Percentiles rank a stretch among this genome's conserved stretches.
Conservation (phyloP, 495 filamentous ascomycete genomes). For the Penicillium waksmanii region DNA sequence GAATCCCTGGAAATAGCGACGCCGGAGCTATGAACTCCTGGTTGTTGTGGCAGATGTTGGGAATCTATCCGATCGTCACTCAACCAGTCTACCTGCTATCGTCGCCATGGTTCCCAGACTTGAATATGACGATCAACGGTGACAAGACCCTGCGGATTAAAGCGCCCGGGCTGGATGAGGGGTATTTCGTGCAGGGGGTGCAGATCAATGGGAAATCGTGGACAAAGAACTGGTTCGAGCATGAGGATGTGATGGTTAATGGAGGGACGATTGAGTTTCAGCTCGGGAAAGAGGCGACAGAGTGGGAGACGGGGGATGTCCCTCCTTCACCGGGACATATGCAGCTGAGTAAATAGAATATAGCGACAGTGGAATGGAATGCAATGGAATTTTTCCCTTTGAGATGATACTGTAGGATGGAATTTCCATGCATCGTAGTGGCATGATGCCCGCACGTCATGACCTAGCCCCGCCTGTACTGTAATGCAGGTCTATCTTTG, state of each 20-base stretch:
- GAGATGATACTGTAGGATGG: no score
- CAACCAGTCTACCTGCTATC: constrained; percentile 67
- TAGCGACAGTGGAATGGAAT: background rate
- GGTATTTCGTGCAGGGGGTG: constrained; percentile 58
- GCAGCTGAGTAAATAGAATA: constrained; percentile 1
- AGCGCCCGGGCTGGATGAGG: constrained; percentile 51
- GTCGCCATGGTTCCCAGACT: constrained; percentile 63
- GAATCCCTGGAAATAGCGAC: constrained; percentile 70
- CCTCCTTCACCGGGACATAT: constrained; percentile 55
- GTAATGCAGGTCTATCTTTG: background rate
- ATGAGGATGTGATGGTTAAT: constrained; percentile 64
- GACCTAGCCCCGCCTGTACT: background rate
- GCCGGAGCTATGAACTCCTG: constrained; percentile 73
- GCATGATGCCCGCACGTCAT: background rate
- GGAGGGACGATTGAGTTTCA: constrained; percentile 67
- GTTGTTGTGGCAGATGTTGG: constrained; percentile 72
- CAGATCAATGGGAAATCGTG: constrained; percentile 38
- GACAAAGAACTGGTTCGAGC: constrained; percentile 63
- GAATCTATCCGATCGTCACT: constrained; percentile 67
- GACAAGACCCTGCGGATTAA: constrained; percentile 61
- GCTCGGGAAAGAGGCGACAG: constrained; percentile 52
- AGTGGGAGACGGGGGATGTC: constrained; percentile 60
- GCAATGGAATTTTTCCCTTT: no score
- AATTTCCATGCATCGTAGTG: background rate
- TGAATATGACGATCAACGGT: constrained; percentile 59